phyloP scores from a whole-genome alignment of 768 basidiomycete species.

The Pisolithus marmoratus region DNA sequence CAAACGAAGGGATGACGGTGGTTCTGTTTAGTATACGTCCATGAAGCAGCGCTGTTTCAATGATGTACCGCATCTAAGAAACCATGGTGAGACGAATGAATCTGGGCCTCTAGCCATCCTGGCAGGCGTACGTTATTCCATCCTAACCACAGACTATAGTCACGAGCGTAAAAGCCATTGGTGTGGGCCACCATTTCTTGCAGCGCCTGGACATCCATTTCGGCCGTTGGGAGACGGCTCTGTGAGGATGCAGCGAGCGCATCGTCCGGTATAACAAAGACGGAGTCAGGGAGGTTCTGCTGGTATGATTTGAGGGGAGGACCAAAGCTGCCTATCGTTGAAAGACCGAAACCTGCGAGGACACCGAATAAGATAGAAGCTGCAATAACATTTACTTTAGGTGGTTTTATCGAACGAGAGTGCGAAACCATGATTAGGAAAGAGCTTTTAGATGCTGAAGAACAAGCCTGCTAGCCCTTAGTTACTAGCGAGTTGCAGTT shows the following conservation, averaged over 20 bases:
- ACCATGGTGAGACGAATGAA: background rate
- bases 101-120: no score
- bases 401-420: background rate
- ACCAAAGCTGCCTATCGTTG: background rate
- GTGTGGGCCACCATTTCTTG: slow-evolving; percentile 32
- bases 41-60: slow-evolving; percentile 40
- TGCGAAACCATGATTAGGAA: background rate
- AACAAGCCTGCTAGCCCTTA: background rate
- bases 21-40: slow-evolving; percentile 38
- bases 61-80: slow-evolving; percentile 42
- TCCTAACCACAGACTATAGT: slow-evolving; percentile 43
- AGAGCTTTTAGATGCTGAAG: background rate
- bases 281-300: background rate
- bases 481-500: background rate
- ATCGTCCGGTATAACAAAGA: background rate
- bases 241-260: background rate
- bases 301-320: background rate
- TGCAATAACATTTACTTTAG: background rate
- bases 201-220: slow-evolving; percentile 9
- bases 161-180: slow-evolving; percentile 40
- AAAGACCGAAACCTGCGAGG: slow-evolving; percentile 1
- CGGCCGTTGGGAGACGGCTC: background rate
- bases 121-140: slow-evolving; percentile 39
- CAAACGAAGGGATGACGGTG: slow-evolving; percentile 39
- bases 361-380: background rate